Evolutionary conservation across 495 filamentous ascomycete species (phyloP).

Genomic region (Xylaria palmicola): DNA sequence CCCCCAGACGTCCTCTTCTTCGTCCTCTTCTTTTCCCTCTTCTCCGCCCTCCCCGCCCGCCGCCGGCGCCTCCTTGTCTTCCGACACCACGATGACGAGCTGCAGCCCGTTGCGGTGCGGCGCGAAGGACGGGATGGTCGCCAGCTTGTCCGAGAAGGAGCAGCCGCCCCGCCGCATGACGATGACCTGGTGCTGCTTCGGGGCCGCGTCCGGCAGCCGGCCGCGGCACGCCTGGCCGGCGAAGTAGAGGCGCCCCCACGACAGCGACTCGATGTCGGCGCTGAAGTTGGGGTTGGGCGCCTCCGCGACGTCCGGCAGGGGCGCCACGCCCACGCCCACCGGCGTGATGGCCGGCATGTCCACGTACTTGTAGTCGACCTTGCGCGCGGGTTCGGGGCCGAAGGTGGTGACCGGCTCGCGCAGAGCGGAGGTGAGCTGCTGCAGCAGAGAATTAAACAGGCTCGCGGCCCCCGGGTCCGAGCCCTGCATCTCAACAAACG

Average conservation of each 20-base stretch:
- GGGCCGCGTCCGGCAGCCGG: slow-evolving; percentile 58
- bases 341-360: slow-evolving; percentile 68
- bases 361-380: slow-evolving; percentile 38
- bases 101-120: slow-evolving; percentile 62
- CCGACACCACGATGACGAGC: slow-evolving; percentile 79
- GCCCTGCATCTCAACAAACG: slow-evolving; percentile 39
- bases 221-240: slow-evolving; percentile 66
- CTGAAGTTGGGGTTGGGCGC: slow-evolving; percentile 48
- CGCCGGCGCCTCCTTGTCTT: slow-evolving; percentile 48
- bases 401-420: slow-evolving; percentile 42
- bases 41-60: slow-evolving; percentile 23
- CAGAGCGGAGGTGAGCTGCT: slow-evolving; percentile 57
- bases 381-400: slow-evolving; percentile 31
- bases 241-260: slow-evolving; percentile 71
- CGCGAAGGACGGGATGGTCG: slow-evolving; percentile 74
- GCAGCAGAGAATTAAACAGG: slow-evolving; percentile 58
- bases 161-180: slow-evolving; percentile 83
- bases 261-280: slow-evolving; percentile 38
- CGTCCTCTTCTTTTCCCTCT: neutral
- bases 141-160: slow-evolving; percentile 78
- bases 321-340: slow-evolving; percentile 71
- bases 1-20: slow-evolving; percentile 26
- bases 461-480: slow-evolving; percentile 31
- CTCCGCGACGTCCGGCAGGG: slow-evolving; percentile 67
- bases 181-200: slow-evolving; percentile 72